Conservation (phyloP, 495 filamentous ascomycete species). For the Trichoderma erinaceum region DNA sequence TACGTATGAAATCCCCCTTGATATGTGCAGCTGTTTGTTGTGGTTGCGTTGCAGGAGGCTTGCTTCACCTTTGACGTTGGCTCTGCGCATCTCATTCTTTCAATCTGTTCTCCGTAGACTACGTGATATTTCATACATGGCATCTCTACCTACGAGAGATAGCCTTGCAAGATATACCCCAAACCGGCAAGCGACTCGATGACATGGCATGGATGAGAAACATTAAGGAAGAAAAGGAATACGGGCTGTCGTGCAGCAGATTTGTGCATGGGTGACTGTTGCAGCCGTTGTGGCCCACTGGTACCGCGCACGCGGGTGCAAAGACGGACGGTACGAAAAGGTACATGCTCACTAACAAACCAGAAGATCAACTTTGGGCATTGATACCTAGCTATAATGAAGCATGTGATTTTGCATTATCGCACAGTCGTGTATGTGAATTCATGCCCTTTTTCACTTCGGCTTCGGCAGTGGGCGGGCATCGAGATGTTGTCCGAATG, state of each 20-base stretch:
- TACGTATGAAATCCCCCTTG: neutral
- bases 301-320: slow-evolving; percentile 9
- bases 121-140: too few relatives aligned
- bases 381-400: neutral
- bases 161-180: slow-evolving; percentile 4
- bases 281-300: slow-evolving; percentile 3
- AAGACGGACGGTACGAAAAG: neutral
- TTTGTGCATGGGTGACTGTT: neutral
- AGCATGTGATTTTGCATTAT: neutral
- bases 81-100: neutral
- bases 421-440: neutral
- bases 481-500: neutral
- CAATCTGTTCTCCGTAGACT: too few relatives aligned
- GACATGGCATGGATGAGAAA: neutral
- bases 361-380: neutral
- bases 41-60: neutral
- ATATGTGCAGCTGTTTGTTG: neutral
- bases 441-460: neutral
- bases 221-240: neutral
- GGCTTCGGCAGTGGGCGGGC: neutral
- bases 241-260: slow-evolving; percentile 3
- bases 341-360: neutral
- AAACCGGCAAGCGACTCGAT: neutral
- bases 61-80: neutral
- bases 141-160: too few relatives aligned